Conservation (phyloP, 2,329 filamentous ascomycete genomes). For the Alternaria longipes region DNA sequence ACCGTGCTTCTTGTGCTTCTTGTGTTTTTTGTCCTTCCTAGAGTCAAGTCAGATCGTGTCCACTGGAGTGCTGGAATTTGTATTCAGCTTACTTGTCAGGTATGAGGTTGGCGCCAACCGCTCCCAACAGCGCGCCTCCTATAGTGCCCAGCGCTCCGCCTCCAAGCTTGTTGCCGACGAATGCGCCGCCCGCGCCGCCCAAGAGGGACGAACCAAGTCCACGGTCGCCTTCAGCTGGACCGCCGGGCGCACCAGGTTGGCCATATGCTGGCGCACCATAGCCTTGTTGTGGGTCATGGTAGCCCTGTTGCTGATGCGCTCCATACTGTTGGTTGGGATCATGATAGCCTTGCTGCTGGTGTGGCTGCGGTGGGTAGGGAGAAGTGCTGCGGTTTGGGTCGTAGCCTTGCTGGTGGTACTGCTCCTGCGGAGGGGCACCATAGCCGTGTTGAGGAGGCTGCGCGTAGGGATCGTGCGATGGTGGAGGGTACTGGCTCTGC, state of each 20-base stretch:
- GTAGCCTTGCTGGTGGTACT: constrained; percentile 47
- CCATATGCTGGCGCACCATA: constrained; percentile 53
- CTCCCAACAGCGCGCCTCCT: constrained; percentile 62
- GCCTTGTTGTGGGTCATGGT: constrained; percentile 26
- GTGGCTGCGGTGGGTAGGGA: constrained; percentile 45
- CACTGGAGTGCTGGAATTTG: neutral
- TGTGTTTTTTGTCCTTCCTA: constrained; percentile 42
- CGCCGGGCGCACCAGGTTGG: constrained; percentile 43
- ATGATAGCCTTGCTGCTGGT: constrained; percentile 35
- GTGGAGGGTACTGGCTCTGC: constrained; percentile 41
- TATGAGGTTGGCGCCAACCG: constrained; percentile 64
- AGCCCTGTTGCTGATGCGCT: constrained; percentile 23
- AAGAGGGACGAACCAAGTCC: constrained; percentile 65
- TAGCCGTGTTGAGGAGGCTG: constrained; percentile 37
- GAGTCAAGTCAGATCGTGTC: neutral
- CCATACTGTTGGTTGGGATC: constrained; percentile 36
- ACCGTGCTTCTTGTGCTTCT: constrained; percentile 51
- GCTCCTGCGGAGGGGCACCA: constrained; percentile 40
- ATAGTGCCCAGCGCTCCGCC: constrained; percentile 63
- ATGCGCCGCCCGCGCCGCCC: constrained; percentile 65
- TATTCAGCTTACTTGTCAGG: constrained; percentile 53
- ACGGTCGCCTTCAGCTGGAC: constrained; percentile 60
- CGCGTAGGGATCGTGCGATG: constrained; percentile 41
- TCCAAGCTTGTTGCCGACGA: constrained; percentile 63
- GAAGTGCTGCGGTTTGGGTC: constrained; percentile 49